Percentiles rank a stretch among this genome's conserved stretches.
Conservation (phyloP, 2,329 filamentous ascomycete species). For the Fusarium sp. region DNA sequence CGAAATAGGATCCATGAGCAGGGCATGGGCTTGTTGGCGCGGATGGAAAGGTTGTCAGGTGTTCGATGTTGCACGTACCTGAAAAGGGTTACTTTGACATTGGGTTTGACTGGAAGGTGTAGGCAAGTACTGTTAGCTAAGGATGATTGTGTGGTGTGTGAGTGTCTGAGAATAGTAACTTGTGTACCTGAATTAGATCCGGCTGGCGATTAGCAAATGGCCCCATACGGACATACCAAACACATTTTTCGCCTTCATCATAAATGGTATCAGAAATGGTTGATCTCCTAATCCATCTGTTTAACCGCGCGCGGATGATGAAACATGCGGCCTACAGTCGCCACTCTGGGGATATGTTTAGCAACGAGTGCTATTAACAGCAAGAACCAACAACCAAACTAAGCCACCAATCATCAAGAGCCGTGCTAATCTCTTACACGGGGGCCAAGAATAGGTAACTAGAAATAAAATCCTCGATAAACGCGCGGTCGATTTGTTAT, state of each 20-base stretch:
- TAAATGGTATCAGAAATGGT: neutral
- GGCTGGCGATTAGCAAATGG: neutral
- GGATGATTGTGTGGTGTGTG: neutral
- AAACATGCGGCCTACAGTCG: conserved; percentile 4
- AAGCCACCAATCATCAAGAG: conserved; percentile 18
- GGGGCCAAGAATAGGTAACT: neutral
- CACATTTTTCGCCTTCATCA: neutral
- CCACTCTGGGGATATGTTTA: conserved; percentile 13
- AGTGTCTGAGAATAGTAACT: conserved; percentile 19
- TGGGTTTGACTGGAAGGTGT: conserved; percentile 33
- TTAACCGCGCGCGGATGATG: conserved; percentile 21
- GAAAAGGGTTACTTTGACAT: conserved; percentile 35
- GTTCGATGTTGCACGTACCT: conserved; percentile 37
- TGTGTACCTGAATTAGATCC: neutral
- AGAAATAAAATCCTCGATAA: neutral
- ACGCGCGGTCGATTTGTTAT: neutral
- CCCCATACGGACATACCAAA: neutral
- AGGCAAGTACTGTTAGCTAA: neutral
- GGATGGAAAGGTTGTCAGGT: conserved; percentile 20
- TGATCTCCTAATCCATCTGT: neutral
- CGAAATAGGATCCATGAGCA: conserved; percentile 31
- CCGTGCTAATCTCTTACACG: neutral
- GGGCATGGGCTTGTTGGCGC: conserved; percentile 30
- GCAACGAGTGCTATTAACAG: neutral
- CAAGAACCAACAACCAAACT: neutral